phyloP scores from a whole-genome alignment of 106 monocot genomes.

The Agapanthus africanus region DNA sequence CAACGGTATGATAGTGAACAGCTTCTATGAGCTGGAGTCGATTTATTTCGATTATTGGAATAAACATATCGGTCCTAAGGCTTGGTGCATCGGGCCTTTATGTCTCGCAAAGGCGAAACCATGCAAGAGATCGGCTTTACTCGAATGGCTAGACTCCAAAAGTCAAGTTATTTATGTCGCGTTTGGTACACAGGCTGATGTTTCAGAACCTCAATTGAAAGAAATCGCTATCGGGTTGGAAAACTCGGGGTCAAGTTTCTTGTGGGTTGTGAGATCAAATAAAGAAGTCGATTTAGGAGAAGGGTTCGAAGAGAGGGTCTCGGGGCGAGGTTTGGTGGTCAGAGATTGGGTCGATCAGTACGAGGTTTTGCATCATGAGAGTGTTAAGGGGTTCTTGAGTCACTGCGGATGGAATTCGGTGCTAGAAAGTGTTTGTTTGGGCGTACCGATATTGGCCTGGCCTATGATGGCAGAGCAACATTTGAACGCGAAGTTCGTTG shows the following conservation, averaged over 20 bases:
- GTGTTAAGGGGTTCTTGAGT: constrained; percentile 31
- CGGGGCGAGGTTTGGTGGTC: background rate
- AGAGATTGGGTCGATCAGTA: constrained; percentile 41
- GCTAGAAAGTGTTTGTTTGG: constrained; percentile 28
- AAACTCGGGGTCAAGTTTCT: constrained; percentile 1
- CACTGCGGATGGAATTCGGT: constrained; percentile 78
- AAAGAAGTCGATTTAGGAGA: constrained; percentile 12
- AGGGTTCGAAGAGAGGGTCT: background rate
- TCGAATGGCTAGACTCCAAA: background rate
- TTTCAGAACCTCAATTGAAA: constrained; percentile 17
- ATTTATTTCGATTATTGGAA: background rate
- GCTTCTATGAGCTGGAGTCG: constrained; percentile 5
- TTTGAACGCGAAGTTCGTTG: constrained; percentile 36
- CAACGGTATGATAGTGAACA: background rate
- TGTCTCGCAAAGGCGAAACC: background rate
- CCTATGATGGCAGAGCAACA: too few species aligned
- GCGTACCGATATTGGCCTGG: constrained; percentile 39
- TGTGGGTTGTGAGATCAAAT: constrained; percentile 37
- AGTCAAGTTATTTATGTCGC: constrained; percentile 30
- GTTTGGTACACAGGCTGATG: constrained; percentile 33
- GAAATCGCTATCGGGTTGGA: constrained; percentile 27
- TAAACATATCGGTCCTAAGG: background rate
- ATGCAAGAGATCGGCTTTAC: background rate
- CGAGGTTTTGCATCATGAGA: constrained; percentile 23
- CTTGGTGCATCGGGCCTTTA: background rate